phyloP scores from a whole-genome alignment of 345 rosid genomes.

The Eucalyptus urophylla region DNA sequence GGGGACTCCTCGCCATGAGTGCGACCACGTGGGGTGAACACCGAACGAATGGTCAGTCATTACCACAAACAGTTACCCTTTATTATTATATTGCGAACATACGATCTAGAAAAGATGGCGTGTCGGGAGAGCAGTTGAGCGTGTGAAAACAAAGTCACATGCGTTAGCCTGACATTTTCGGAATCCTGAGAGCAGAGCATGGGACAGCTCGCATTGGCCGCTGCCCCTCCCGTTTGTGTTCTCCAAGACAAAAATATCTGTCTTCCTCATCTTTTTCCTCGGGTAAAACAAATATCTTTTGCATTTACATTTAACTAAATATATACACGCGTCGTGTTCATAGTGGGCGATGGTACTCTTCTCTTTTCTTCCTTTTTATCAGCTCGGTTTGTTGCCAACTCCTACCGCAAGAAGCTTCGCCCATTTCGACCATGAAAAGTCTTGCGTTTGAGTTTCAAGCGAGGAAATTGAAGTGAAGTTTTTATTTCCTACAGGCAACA shows the following conservation, averaged over 20 bases:
- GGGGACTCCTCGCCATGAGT: background rate
- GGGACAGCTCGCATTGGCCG: background rate
- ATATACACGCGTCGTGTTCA: background rate
- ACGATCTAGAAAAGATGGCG: background rate
- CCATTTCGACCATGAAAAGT: background rate
- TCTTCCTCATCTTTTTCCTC: background rate
- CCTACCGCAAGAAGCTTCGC: background rate
- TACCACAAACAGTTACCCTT: background rate
- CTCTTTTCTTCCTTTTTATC: background rate
- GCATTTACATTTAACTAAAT: background rate
- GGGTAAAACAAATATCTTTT: background rate
- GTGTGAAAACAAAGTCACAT: background rate
- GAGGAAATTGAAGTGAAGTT: background rate
- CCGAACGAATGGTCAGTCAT: background rate
- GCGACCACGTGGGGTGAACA: background rate
- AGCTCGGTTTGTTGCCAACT: background rate
- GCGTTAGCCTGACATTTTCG: background rate
- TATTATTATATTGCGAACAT: background rate
- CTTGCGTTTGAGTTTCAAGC: background rate
- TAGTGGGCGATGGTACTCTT: background rate
- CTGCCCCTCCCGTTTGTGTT: background rate
- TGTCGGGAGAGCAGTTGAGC: background rate
- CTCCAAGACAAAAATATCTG: background rate
- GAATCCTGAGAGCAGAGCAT: background rate
- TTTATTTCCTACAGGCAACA: background rate